Conservation (phyloP, 495 filamentous ascomycete species). For the Daldinia childiae region DNA sequence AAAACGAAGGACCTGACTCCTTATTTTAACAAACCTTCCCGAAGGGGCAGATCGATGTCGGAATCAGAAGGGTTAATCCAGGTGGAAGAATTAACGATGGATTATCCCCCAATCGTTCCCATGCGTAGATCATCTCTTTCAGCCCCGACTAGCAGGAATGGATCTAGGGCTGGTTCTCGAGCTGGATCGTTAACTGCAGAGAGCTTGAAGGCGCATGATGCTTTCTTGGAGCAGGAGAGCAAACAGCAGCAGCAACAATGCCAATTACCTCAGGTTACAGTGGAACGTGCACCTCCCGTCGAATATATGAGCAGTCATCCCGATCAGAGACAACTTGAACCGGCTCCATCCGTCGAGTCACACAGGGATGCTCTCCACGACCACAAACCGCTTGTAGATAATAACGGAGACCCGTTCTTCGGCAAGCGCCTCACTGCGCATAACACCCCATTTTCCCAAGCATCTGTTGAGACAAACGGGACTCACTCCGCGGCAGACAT, state of each 20-base stretch:
- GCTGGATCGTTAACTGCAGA: slow-evolving; percentile 69
- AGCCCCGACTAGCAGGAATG: slow-evolving; percentile 74
- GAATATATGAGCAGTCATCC: slow-evolving; percentile 42
- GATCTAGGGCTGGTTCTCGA: slow-evolving; percentile 65
- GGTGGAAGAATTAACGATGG: slow-evolving; percentile 62
- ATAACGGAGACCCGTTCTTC: slow-evolving; percentile 64
- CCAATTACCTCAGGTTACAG: slow-evolving; percentile 37
- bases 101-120: slow-evolving; percentile 69
- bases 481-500: slow-evolving; percentile 63
- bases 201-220: slow-evolving; percentile 69
- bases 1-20: slow-evolving; percentile 48
- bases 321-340: slow-evolving; percentile 46
- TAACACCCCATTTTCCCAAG: slow-evolving; percentile 67
- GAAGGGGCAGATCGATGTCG: slow-evolving; percentile 56
- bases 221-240: slow-evolving; percentile 47
- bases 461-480: slow-evolving; percentile 64
- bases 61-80: slow-evolving; percentile 57
- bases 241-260: slow-evolving; percentile 42
- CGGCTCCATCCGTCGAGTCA: slow-evolving; percentile 47
- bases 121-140: slow-evolving; percentile 72
- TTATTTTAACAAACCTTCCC: slow-evolving; percentile 46
- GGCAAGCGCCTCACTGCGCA: slow-evolving; percentile 61
- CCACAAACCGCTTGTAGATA: slow-evolving; percentile 54
- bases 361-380: slow-evolving; percentile 44
- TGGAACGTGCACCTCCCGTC: slow-evolving; percentile 42